These are phyloP conservation scores for Cladobotryum mycophilum DNA, from an alignment of 2,329 filamentous ascomycete species.

Conservation along the genomic window DNA sequence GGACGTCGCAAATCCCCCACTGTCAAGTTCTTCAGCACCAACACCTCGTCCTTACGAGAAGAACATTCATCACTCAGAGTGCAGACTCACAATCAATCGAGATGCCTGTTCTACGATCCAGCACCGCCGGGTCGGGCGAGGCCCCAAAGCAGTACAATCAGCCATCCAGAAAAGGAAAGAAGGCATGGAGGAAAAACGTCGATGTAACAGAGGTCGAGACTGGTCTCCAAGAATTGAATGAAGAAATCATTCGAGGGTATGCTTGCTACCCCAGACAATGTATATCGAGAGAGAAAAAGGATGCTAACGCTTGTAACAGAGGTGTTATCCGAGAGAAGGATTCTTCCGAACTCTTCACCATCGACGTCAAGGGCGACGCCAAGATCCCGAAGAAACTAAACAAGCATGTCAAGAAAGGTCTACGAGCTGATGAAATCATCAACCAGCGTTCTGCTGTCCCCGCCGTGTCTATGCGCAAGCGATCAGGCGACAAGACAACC, in stretches of 20 bases:
- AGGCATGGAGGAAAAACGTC: constrained; percentile 98
- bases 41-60: background rate
- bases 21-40: background rate
- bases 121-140: constrained; percentile 39
- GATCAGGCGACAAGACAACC: constrained; percentile 60
- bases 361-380: constrained; percentile 69
- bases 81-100: constrained; percentile 12
- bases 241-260: constrained; percentile 87
- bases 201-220: constrained; percentile 80
- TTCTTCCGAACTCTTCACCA: constrained; percentile 75
- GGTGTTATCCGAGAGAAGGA: constrained; percentile 79
- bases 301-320: constrained; percentile 39
- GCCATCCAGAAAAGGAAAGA: constrained; percentile 93
- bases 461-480: constrained; percentile 72
- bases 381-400: constrained; percentile 58
- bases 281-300: no score
- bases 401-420: constrained; percentile 64
- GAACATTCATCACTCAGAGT: no score
- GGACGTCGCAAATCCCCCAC: background rate
- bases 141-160: constrained; percentile 80
- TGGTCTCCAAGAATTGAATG: constrained; percentile 76
- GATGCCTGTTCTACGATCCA: constrained; percentile 50
- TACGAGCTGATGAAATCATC: constrained; percentile 91
- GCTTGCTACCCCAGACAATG: constrained; percentile 11
- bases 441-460: constrained; percentile 75